Evolutionary conservation across 352 stramenopile species (phyloP).

Genomic region (Thalassiosira livingstoniorum): DNA sequence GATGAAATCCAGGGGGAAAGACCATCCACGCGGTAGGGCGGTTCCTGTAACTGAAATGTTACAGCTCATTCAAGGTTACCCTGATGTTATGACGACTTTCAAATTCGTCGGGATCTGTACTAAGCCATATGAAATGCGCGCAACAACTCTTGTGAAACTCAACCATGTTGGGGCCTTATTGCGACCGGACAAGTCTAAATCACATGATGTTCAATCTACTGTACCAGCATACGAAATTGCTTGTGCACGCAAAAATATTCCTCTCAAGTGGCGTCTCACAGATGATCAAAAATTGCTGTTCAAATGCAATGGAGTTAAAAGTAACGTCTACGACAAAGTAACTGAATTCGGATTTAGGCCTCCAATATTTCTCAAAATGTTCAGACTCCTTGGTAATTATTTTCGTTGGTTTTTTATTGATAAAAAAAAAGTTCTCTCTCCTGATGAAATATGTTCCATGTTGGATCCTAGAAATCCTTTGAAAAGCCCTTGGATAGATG

Average conservation of each 20-base stretch:
- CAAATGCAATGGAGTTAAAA: background rate
- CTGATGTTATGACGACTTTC: too few relatives aligned
- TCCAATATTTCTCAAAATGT: slow-evolving; percentile 5
- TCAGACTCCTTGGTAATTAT: slow-evolving; percentile 17
- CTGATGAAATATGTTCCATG: background rate
- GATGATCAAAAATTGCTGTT: background rate
- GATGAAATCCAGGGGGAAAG: slow-evolving; percentile 5
- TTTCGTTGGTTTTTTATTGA: slow-evolving; percentile 27
- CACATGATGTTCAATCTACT: background rate
- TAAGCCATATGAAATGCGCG: slow-evolving; percentile 13
- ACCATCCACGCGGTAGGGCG: slow-evolving; percentile 7
- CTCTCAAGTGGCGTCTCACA: background rate
- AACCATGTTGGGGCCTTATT: too few relatives aligned
- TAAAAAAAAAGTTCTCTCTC: background rate
- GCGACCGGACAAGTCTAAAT: background rate
- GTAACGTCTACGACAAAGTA: slow-evolving; percentile 4
- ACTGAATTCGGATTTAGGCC: slow-evolving; percentile 23
- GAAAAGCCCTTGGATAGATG: slow-evolving; percentile 29
- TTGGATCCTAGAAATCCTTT: slow-evolving; percentile 6
- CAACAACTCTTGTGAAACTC: background rate
- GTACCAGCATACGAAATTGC: background rate
- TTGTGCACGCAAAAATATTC: background rate
- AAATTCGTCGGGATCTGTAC: slow-evolving; percentile 24
- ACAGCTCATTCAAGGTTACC: slow-evolving; percentile 18
- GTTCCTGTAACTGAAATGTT: slow-evolving; percentile 10